Evolutionary conservation across 176 grass and related monocot genomes (phyloP), one percentile per base, ranked within the genome.

Genomic region (Panicum miliaceum): DNA sequence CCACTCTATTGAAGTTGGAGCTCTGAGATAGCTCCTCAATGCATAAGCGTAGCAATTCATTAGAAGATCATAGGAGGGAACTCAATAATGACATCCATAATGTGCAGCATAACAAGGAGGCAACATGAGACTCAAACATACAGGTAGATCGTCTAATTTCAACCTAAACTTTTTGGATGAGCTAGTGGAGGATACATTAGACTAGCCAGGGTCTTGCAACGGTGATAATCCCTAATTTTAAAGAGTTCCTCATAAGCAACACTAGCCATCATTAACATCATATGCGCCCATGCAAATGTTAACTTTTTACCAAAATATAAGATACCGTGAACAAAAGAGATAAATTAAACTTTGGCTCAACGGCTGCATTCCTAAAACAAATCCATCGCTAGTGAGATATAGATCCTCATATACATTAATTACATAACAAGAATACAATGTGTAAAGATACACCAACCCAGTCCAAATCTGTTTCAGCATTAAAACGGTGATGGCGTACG

Each of bases 21-120:
- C 53, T 82, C 59, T 76, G 42, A 82, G 26, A 81, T 77, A 25
- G 42, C 71, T 26, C 41, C 13, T 36, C 63, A 68, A 70, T 64
- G 83, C 71, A 56, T 26, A 46, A 61, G 41, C 34, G 0, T 51
- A 90, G 52, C 27, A 71, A 82, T 68, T 38, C 43, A 60, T 23
- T 42, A 51, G 43, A 42, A 71, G 8, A 46, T 12, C 56, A 32
- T 60, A 41, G 8, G 37, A 68, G 13, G 63, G 69, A 80, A 67
- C 27, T 74, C 48, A 47, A 36, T 35, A 88, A 78, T 25, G 56
- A n/a, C 57, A 74, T 57, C 47, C 9, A 71, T 71, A 47, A 66
- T 62, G 78, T 84, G 37, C 16, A 7, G 53, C 47, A 58, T 8
- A 48, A 58, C 43, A 78, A 71, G 14, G 20, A 54, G 60, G 61